Evolutionary conservation across 2,329 filamentous ascomycete species (phyloP).

Genomic region (Uncinocarpus reesii): DNA sequence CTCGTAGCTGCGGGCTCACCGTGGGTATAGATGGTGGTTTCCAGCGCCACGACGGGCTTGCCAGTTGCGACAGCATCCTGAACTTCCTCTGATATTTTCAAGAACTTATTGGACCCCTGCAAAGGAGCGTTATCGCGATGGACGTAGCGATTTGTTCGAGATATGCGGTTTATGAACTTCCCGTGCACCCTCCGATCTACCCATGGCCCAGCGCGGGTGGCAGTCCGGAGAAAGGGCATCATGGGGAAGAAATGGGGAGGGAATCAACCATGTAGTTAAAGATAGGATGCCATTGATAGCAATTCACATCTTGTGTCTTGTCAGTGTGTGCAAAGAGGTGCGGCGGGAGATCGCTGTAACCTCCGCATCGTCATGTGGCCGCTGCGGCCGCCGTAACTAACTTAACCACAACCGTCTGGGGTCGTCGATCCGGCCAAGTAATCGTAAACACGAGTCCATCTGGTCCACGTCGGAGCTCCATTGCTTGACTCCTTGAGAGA

Average conservation of each 20-base stretch:
- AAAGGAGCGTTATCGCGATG: background rate
- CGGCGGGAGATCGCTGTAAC: background rate
- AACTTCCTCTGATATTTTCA: slow-evolving; percentile 74
- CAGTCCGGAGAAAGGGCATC: slow-evolving; percentile 6
- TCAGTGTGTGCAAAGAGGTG: background rate
- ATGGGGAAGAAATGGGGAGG: background rate
- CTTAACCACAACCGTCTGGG: no score
- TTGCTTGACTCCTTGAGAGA: background rate
- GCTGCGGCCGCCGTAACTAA: slow-evolving; percentile 26
- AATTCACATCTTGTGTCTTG: background rate
- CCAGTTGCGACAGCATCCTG: slow-evolving; percentile 61
- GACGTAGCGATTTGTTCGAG: background rate
- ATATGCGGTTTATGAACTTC: background rate
- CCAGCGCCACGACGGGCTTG: slow-evolving; percentile 79
- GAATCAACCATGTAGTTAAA: background rate
- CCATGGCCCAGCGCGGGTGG: background rate
- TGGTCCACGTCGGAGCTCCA: background rate
- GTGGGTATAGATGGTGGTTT: slow-evolving; percentile 96
- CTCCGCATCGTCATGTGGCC: slow-evolving; percentile 21
- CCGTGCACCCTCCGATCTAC: background rate
- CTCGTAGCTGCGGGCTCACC: slow-evolving; percentile 39
- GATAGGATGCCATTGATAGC: background rate
- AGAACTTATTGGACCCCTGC: slow-evolving; percentile 38
- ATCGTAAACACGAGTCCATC: background rate
- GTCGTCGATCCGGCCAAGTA: slow-evolving; percentile 6